A percentile compares a stretch with the other conserved stretches of the same genome.
phyloP scores from a whole-genome alignment of 257 asterid genomes.

The Henckelia pumila region DNA sequence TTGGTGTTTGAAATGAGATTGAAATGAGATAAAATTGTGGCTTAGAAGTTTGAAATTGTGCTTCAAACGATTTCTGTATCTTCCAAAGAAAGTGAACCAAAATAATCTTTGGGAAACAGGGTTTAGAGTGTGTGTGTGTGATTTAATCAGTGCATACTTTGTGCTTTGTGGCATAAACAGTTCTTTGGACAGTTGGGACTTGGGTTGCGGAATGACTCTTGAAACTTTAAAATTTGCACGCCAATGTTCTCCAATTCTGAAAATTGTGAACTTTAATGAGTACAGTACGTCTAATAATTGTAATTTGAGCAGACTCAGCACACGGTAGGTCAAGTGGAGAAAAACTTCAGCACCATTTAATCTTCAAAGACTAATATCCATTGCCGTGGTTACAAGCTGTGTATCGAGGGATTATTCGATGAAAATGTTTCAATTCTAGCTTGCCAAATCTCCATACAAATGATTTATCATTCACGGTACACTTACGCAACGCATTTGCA shows the following conservation, averaged over 20 bases:
- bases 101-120: no score
- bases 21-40: no score
- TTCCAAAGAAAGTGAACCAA: no score
- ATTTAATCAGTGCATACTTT: no score
- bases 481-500: neutral
- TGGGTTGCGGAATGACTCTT: neutral
- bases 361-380: constrained; percentile 5
- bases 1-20: neutral
- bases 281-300: neutral
- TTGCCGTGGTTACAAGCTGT: neutral
- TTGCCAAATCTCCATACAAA: constrained; percentile 6
- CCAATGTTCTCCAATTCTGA: neutral
- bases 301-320: neutral
- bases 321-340: neutral
- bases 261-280: neutral
- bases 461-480: constrained; percentile 4
- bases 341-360: neutral
- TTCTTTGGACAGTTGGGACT: neutral
- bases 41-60: no score
- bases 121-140: no score
- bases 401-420: neutral
- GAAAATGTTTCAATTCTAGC: constrained; percentile 16
- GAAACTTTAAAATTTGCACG: neutral
- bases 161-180: neutral
- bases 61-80: no score